These are phyloP conservation scores for Zygoascus meyerae DNA, from an alignment of 1,139 yeast species.

Conservation along the genomic window DNA sequence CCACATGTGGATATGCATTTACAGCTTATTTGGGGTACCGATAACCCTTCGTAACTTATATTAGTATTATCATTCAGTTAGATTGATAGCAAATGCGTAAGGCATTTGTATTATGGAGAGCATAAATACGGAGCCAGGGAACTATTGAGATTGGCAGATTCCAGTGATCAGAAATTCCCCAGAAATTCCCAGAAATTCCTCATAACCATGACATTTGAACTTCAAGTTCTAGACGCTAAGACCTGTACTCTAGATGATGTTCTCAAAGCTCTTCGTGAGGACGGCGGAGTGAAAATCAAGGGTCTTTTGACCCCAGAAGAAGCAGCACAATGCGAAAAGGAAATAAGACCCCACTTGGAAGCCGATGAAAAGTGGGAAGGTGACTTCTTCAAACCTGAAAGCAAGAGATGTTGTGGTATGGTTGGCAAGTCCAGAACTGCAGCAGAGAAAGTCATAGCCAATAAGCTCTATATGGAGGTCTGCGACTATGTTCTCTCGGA, in stretches of 20 bases:
- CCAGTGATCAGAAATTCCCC: no score
- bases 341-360: conserved; percentile 11
- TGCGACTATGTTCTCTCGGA: conserved; percentile 7
- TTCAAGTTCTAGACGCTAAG: conserved; percentile 1
- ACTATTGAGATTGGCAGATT: no score
- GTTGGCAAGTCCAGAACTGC: conserved; percentile 10
- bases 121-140: no score
- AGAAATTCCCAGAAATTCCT: no score
- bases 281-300: conserved; percentile 12
- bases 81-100: no score
- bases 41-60: no score
- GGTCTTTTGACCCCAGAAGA: conserved; percentile 10
- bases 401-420: conserved; percentile 10
- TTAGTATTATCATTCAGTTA: no score
- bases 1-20: no score
- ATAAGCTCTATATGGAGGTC: conserved; percentile 9
- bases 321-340: conserved; percentile 10
- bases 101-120: no score
- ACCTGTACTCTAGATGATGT: conserved; percentile 6
- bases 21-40: no score
- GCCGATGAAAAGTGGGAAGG: conserved; percentile 12
- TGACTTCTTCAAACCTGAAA: conserved; percentile 11
- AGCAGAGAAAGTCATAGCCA: conserved; percentile 8
- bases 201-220: background rate
- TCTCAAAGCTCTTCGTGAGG: conserved; percentile 1